Conservation (phyloP, 2,329 filamentous ascomycete genomes). For the Aspergillus flavus region DNA sequence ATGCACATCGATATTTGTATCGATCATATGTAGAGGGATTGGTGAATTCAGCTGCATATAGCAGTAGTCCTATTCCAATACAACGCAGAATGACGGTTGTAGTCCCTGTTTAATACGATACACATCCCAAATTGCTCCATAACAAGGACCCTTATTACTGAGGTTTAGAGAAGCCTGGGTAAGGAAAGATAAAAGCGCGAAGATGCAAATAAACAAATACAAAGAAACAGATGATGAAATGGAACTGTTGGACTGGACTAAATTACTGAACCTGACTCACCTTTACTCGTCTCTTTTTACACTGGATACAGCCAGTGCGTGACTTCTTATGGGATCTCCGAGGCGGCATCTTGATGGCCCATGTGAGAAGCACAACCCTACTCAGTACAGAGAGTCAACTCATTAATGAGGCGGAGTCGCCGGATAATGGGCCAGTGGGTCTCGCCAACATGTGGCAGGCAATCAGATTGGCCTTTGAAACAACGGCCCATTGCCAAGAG, state of each 20-base stretch:
- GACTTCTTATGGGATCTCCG: background rate
- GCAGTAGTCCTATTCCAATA: background rate
- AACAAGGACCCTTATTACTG: background rate
- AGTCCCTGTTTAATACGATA: too few relatives aligned
- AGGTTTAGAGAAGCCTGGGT: background rate
- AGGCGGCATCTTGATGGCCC: background rate
- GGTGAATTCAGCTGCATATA: background rate
- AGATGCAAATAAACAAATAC: background rate
- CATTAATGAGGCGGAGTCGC: background rate
- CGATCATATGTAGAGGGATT: background rate
- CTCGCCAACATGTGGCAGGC: background rate
- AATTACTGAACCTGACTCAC: background rate
- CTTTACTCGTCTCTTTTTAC: background rate
- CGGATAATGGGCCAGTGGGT: background rate
- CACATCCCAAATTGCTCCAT: background rate
- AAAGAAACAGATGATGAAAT: background rate
- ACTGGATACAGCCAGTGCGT: background rate
- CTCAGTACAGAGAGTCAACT: background rate
- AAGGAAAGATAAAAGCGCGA: background rate
- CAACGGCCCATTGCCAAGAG: background rate
- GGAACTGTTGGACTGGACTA: background rate
- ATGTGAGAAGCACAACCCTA: background rate
- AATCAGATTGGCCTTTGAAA: background rate
- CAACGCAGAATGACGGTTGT: too few relatives aligned
- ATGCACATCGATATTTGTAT: background rate